A percentile compares a stretch with the other conserved stretches of the same genome.
phyloP scores from a whole-genome alignment of 352 stramenopile species.

The Pythium grandisporangium region DNA sequence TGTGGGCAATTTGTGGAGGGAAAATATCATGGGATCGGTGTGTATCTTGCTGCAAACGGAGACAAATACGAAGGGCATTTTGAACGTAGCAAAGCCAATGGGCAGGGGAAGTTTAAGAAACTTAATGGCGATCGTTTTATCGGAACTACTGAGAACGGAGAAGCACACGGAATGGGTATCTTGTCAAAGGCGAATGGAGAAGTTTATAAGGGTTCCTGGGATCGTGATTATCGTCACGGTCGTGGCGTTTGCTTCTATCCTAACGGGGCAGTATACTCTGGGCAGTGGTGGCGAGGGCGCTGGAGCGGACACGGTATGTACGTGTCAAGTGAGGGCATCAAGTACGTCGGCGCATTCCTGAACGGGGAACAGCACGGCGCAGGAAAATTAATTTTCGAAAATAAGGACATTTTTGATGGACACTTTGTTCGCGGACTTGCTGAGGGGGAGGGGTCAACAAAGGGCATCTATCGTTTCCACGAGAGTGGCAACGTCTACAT shows the following conservation, averaged over 20 bases:
- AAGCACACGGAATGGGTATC: conserved; percentile 68
- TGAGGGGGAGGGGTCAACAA: conserved; percentile 33
- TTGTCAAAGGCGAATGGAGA: conserved; percentile 76
- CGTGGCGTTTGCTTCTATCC: conserved; percentile 66
- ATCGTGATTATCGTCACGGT: conserved; percentile 46
- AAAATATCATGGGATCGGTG: conserved; percentile 65
- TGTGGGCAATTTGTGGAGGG: conserved; percentile 75
- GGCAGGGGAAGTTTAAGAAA: conserved; percentile 57
- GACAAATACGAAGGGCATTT: conserved; percentile 82
- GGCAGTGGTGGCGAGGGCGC: conserved; percentile 50
- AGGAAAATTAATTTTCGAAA: conserved; percentile 66
- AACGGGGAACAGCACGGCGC: conserved; percentile 49
- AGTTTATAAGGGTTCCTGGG: conserved; percentile 85
- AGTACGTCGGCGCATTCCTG: conserved; percentile 53
- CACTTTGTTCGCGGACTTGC: conserved; percentile 43
- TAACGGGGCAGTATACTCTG: conserved; percentile 68
- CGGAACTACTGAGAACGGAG: conserved; percentile 48
- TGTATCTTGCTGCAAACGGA: conserved; percentile 52
- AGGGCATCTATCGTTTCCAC: conserved; percentile 57
- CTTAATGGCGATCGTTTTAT: conserved; percentile 60
- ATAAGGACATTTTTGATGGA: conserved; percentile 70
- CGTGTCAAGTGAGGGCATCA: conserved; percentile 54
- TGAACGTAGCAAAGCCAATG: conserved; percentile 23
- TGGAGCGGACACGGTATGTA: conserved; percentile 55
- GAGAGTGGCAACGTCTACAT: conserved; percentile 60